Percentiles rank a stretch among this genome's conserved stretches.
These are phyloP conservation scores for Neurospora sp. DNA, from an alignment of 495 filamentous ascomycete genomes.

Conservation along the genomic window DNA sequence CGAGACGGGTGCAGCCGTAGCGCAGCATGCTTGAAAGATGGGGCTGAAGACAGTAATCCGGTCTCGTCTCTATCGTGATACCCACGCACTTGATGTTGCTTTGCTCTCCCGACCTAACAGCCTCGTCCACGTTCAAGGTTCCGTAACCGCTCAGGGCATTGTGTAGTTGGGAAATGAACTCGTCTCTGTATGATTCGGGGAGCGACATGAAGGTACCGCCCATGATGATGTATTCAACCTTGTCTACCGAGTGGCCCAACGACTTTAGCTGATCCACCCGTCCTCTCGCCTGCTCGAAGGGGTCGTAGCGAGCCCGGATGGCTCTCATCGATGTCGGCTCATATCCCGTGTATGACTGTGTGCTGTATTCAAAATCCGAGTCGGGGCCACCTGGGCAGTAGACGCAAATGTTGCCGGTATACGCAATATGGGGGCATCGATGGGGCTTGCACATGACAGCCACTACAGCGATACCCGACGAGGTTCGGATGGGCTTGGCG, in stretches of 20 bases:
- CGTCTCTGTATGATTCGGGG: slow-evolving; percentile 74
- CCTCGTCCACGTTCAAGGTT: slow-evolving; percentile 85
- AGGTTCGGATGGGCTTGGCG: slow-evolving; percentile 90
- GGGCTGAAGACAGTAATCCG: slow-evolving; percentile 89
- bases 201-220: slow-evolving; percentile 98
- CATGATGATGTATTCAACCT: slow-evolving; percentile 99
- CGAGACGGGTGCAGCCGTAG: slow-evolving; percentile 90
- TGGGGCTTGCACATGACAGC: slow-evolving; percentile 99
- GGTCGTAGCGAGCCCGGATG: slow-evolving; percentile 93
- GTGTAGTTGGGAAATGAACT: slow-evolving; percentile 91
- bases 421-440: slow-evolving; percentile 93
- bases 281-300: slow-evolving; percentile 92
- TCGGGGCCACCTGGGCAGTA: slow-evolving; percentile 97
- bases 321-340: slow-evolving; percentile 98
- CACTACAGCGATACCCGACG: slow-evolving; percentile 96
- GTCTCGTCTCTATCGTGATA: slow-evolving; percentile 95
- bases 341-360: slow-evolving; percentile 96
- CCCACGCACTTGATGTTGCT: slow-evolving; percentile 94
- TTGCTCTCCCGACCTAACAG: slow-evolving; percentile 84
- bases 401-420: slow-evolving; percentile 96
- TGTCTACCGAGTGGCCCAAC: slow-evolving; percentile 92
- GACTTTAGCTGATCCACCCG: slow-evolving; percentile 93
- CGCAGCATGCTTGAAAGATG: slow-evolving; percentile 91
- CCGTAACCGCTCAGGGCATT: slow-evolving; percentile 93
- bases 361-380: slow-evolving; percentile 97